Evolutionary conservation across 1,139 yeast species (phyloP).

Genomic region (Taiozyma sp.): DNA sequence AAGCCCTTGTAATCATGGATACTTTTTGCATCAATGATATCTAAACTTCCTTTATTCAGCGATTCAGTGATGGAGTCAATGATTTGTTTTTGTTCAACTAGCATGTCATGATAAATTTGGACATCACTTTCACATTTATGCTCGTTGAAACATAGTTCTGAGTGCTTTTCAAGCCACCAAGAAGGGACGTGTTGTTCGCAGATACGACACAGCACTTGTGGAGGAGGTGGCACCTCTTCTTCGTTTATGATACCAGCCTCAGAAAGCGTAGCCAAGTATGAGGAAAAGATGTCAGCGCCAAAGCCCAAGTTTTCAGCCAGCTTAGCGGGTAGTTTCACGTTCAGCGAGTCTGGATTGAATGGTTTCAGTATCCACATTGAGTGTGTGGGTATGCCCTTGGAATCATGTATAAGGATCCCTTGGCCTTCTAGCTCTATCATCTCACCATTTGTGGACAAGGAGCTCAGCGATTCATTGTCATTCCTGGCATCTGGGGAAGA

Average conservation of each 20-base stretch:
- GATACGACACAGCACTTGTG: constrained; percentile 76
- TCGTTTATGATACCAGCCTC: constrained; percentile 59
- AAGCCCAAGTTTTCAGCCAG: constrained; percentile 75
- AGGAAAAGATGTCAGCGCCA: constrained; percentile 80
- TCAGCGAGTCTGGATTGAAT: constrained; percentile 52
- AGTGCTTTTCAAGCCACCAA: constrained; percentile 94
- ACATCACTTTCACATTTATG: constrained; percentile 78
- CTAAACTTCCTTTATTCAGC: constrained; percentile 11
- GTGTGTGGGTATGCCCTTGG: constrained; percentile 58
- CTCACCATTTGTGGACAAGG: constrained; percentile 50
- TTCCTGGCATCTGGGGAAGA: constrained; percentile 1
- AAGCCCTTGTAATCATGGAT: constrained; percentile 54
- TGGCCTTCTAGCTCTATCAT: constrained; percentile 83
- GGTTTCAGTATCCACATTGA: constrained; percentile 94
- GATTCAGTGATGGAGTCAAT: constrained; percentile 27
- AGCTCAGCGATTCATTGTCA: constrained; percentile 22
- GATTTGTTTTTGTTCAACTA: constrained; percentile 65
- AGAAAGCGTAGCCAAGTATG: constrained; percentile 60
- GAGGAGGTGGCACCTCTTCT: constrained; percentile 66
- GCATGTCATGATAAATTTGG: constrained; percentile 70
- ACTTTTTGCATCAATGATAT: constrained; percentile 8
- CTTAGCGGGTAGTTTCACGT: constrained; percentile 60
- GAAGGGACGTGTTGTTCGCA: constrained; percentile 92
- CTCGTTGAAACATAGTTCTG: constrained; percentile 81
- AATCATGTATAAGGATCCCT: constrained; percentile 84